A percentile compares a stretch with the other conserved stretches of the same genome.
Conservation (phyloP, 1,139 yeast genomes). For the Zygoascus sp. region DNA sequence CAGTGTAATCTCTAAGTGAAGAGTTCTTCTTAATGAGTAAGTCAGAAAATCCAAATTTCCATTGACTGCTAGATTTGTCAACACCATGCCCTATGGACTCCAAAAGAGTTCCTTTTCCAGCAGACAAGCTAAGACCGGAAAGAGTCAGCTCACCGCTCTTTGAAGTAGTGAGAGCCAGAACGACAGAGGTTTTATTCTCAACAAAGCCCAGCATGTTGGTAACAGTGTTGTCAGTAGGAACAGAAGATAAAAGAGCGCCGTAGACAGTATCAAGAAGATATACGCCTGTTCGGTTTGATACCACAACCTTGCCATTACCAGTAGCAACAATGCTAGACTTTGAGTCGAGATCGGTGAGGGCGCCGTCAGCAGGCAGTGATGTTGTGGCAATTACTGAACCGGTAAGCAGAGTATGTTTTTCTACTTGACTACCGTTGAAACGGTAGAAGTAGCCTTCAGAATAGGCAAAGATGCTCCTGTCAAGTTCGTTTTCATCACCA, state of each 20-base stretch:
- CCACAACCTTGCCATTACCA: constrained; percentile 36
- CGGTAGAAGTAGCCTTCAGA: constrained; percentile 24
- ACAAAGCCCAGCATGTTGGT: constrained; percentile 3
- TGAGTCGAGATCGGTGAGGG: not conserved
- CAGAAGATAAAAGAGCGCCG: constrained; percentile 38
- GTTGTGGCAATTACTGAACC: constrained; percentile 36
- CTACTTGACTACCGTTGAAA: constrained; percentile 10
- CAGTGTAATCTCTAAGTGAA: constrained; percentile 20
- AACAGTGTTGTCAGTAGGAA: not conserved
- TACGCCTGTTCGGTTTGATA: constrained; percentile 36
- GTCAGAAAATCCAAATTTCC: constrained; percentile 23
- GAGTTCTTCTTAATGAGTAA: constrained; percentile 24
- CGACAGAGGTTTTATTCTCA: not conserved
- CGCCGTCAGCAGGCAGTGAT: constrained; percentile 28
- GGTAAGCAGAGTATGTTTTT: constrained; percentile 6
- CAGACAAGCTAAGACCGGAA: constrained; percentile 48
- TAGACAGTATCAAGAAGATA: constrained; percentile 42
- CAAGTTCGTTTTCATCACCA: not conserved
- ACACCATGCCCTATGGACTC: constrained; percentile 71
- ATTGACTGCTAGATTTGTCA: constrained; percentile 20
- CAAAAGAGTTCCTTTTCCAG: constrained; percentile 65
- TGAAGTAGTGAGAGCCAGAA: constrained; percentile 12
- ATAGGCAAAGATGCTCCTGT: constrained; percentile 19
- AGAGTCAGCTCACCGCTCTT: constrained; percentile 22
- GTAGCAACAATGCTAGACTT: constrained; percentile 31